Conservation (phyloP, 345 rosid species). For the Citrus hindsii region DNA sequence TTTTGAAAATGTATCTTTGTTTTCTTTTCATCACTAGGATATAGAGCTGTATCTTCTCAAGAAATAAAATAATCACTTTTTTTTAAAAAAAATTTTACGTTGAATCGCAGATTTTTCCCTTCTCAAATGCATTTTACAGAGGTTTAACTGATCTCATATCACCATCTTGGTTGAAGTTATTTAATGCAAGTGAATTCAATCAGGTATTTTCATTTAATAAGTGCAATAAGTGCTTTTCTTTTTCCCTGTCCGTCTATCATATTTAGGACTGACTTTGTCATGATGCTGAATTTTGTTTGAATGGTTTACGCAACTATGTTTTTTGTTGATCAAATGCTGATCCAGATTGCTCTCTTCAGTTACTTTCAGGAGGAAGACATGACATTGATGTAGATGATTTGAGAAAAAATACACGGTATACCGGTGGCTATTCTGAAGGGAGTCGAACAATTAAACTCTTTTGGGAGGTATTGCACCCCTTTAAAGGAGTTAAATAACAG, state of each 20-base stretch:
- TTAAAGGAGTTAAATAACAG: neutral
- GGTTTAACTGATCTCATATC: constrained; percentile 88
- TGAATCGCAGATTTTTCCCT: constrained; percentile 76
- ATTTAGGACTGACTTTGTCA: neutral
- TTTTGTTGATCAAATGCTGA: constrained; percentile 7
- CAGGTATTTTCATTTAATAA: constrained; percentile 49
- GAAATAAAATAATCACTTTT: constrained; percentile 7
- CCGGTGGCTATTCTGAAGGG: constrained; percentile 90
- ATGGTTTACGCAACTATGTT: neutral
- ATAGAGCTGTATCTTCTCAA: neutral
- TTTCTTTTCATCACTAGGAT: neutral
- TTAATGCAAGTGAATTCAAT: constrained; percentile 92
- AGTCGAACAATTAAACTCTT: constrained; percentile 82
- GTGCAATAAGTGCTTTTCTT: neutral
- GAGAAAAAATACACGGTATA: constrained; percentile 70
- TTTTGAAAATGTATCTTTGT: neutral
- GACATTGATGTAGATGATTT: constrained; percentile 91
- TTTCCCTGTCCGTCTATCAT: neutral
- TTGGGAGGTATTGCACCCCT: constrained; percentile 72
- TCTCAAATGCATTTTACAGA: constrained; percentile 92
- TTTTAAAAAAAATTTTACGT: neutral
- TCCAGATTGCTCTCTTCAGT: constrained; percentile 37
- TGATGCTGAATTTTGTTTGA: neutral
- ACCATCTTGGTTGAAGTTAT: constrained; percentile 88
- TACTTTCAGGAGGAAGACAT: constrained; percentile 93